phyloP scores from a whole-genome alignment of 768 basidiomycete genomes.

The Lentinus brumalis region DNA sequence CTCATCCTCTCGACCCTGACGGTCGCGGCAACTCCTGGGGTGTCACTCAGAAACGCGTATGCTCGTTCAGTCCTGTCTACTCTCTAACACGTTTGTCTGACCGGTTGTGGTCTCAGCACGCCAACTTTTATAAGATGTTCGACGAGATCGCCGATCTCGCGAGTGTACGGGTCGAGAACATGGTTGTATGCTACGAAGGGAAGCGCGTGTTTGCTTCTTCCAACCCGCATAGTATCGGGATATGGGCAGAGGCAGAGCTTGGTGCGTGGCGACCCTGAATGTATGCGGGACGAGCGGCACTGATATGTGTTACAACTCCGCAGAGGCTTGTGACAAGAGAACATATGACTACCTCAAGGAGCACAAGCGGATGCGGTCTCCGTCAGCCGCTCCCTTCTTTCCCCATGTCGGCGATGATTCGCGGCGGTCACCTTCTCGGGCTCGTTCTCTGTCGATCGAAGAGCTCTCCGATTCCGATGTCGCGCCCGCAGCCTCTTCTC shows the following conservation, averaged over 20 bases:
- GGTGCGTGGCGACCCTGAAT: slow-evolving; percentile 39
- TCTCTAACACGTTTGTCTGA: neutral
- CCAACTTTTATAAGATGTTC: slow-evolving; percentile 65
- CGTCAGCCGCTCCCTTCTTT: slow-evolving; percentile 25
- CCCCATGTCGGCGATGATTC: slow-evolving; percentile 16
- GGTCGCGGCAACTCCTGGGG: slow-evolving; percentile 45
- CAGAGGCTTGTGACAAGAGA: slow-evolving; percentile 66
- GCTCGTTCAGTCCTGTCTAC: slow-evolving; percentile 16
- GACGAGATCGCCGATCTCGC: slow-evolving; percentile 67
- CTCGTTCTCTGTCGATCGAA: slow-evolving; percentile 17
- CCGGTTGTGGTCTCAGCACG: slow-evolving; percentile 44
- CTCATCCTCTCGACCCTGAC: slow-evolving; percentile 56
- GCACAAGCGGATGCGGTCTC: slow-evolving; percentile 32
- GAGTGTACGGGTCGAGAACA: slow-evolving; percentile 46
- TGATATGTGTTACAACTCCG: neutral
- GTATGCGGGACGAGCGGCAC: neutral
- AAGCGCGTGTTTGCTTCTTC: slow-evolving; percentile 70
- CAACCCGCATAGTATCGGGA: slow-evolving; percentile 62
- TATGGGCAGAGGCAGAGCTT: slow-evolving; percentile 70
- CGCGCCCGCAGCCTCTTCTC: slow-evolving; percentile 20
- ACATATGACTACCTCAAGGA: slow-evolving; percentile 66
- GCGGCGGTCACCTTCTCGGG: slow-evolving; percentile 11
- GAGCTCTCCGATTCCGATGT: slow-evolving; percentile 29
- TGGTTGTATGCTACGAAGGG: slow-evolving; percentile 63
- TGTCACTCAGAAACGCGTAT: slow-evolving; percentile 62